Conservation (phyloP, 108 stramenopile species). For the Nannochloropsis granulata region DNA sequence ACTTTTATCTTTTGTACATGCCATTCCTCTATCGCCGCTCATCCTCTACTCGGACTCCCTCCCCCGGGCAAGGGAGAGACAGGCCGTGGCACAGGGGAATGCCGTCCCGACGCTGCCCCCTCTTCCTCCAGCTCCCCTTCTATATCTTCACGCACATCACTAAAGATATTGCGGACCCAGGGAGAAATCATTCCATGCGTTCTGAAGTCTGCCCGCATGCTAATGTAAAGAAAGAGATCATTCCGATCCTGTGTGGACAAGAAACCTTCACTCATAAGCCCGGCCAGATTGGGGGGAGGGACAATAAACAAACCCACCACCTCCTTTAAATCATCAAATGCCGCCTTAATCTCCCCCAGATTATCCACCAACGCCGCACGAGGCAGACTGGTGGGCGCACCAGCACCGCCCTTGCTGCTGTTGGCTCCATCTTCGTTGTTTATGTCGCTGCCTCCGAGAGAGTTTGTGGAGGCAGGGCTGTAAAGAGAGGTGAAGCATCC, state of each 20-base stretch:
- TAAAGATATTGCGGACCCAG: neutral
- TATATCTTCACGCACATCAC: neutral
- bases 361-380: neutral
- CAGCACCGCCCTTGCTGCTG: neutral
- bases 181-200: neutral
- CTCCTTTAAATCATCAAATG: neutral
- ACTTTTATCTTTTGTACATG: too few relatives aligned
- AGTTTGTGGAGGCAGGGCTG: neutral
- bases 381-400: neutral
- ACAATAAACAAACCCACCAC: neutral
- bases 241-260: neutral
- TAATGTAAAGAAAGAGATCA: neutral
- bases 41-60: too few relatives aligned
- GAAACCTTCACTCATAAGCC: neutral
- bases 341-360: neutral
- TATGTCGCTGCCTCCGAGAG: neutral
- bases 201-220: neutral
- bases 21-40: too few relatives aligned
- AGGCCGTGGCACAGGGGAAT: neutral
- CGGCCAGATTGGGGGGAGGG: neutral
- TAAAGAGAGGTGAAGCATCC: neutral
- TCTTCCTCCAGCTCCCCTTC: neutral
- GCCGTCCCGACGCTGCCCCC: neutral
- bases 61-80: neutral
- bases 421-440: neutral